Percentiles rank a stretch among this genome's conserved stretches.
These are phyloP conservation scores for Fusarium keratoplasticum DNA, from an alignment of 2,329 filamentous ascomycete genomes.

Conservation along the genomic window DNA sequence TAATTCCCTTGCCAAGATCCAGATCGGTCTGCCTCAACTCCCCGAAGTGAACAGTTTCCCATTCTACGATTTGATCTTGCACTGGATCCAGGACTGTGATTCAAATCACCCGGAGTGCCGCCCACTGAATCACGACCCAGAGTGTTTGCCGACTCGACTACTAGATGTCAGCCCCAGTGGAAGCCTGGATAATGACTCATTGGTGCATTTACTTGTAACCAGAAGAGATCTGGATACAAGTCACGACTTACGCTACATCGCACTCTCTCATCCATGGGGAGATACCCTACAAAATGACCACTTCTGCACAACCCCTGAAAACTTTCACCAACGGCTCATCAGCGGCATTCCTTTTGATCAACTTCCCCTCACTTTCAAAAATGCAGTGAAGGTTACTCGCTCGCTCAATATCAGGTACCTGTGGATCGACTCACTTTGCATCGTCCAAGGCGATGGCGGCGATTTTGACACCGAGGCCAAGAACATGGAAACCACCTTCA, in stretches of 20 bases:
- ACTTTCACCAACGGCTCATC: background rate
- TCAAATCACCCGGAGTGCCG: constrained; percentile 1
- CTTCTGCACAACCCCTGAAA: constrained; percentile 17
- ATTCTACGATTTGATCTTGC: constrained; percentile 7
- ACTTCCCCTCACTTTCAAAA: background rate
- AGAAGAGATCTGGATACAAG: background rate
- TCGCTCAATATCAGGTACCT: constrained; percentile 5
- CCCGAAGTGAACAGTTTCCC: background rate
- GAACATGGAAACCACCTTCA: constrained; percentile 5
- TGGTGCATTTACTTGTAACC: background rate
- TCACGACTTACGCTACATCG: constrained; percentile 1
- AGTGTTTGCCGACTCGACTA: constrained; percentile 11
- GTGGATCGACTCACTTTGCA: constrained; percentile 14
- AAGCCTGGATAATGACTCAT: background rate
- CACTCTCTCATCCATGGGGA: constrained; percentile 27
- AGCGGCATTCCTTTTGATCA: background rate
- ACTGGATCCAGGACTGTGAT: constrained; percentile 28
- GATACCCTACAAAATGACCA: background rate
- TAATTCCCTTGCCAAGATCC: background rate
- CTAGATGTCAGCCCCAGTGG: background rate
- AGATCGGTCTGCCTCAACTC: constrained; percentile 17
- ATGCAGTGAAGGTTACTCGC: constrained; percentile 5
- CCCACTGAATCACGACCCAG: background rate
- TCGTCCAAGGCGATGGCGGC: constrained; percentile 5
- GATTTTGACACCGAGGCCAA: constrained; percentile 7